Base-by-base conservation (phyloP, 2,329 filamentous ascomycete genomes). In the Fusarium cyanostomum region DNA sequence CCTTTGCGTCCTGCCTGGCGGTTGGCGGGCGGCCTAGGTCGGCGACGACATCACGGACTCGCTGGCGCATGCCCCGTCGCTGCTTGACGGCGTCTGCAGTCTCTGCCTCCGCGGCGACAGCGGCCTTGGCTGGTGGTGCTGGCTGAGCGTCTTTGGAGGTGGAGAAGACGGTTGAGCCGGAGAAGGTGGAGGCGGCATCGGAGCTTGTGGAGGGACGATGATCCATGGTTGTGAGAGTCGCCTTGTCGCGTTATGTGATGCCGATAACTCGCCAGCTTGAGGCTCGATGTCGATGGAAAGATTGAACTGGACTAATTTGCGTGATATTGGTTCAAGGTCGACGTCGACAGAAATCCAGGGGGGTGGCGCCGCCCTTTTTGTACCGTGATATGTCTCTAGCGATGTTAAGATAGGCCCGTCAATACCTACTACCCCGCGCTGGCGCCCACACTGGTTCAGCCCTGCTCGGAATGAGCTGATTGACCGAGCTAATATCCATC, bases 21-120 rank as follows among this genome's bases (percentile, higher is more conserved):
- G 74, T 76, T 2, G 74, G 74, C 38, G 74, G 74, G 26, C 62
- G 70, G 48, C 74, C 74, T 45, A 76, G 66, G 44, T 75, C 73
- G 44, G 72, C 65, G 27, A 75, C 66, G 46, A 75, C 69, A 41
- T 75, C 73, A 56, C 74, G 73, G 13, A 74, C 73, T 52, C 72
- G 72, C 51, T 75, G 71, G 41, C 73, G 72, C 54, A 75, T 58
- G 44, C 71, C 71, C 41, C 72, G 62, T 28, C 70, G 68, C 21
- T 66, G 58, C 35, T 59, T 64, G 13, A 16, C 30, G 15, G n/a
- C 24, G 16, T 31, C 24, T 33, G 44, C 16, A 21, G 26, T 31
- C n/a, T 42, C n/a, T 31, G 44, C 13, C 7, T 38, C 43, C 24
- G 39, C 37, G 10, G 28, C 24, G 21, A 41, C 15, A n/a, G 31